Conservation (phyloP, 1,284 basidiomycete genomes). For the Hypsizygus ulmarius region DNA sequence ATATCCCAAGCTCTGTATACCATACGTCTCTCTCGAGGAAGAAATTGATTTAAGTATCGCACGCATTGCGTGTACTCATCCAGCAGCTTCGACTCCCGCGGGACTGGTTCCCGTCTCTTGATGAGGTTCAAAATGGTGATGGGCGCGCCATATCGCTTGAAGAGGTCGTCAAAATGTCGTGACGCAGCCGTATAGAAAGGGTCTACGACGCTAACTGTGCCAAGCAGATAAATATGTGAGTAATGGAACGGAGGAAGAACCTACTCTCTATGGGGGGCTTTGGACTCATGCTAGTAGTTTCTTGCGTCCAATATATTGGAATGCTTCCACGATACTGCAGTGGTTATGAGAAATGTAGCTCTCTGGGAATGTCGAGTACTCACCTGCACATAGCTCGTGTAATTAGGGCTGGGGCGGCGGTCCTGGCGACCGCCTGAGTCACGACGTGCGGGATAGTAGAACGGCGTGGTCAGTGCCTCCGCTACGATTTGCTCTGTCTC, state of each 20-base stretch:
- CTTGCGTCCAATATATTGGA: conserved; percentile 95
- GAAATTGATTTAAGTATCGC: conserved; percentile 91
- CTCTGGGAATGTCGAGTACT: conserved; percentile 8
- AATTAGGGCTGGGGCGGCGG: conserved; percentile 74
- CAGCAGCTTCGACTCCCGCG: conserved; percentile 91
- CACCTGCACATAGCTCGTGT: conserved; percentile 92
- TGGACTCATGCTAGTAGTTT: conserved; percentile 86
- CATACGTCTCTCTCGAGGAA: conserved; percentile 86
- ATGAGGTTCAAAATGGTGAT: conserved; percentile 96
- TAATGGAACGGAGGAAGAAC: conserved; percentile 23
- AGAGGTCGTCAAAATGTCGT: conserved; percentile 91
- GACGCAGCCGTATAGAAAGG: conserved; percentile 95
- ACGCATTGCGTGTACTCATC: conserved; percentile 94
- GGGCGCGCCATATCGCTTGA: conserved; percentile 87
- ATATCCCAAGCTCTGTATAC: conserved; percentile 96
- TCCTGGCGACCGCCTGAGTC: conserved; percentile 28
- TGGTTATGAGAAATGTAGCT: neutral
- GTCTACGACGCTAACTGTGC: conserved; percentile 86
- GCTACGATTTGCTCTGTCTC: conserved; percentile 99
- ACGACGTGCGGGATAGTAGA: conserved; percentile 63
- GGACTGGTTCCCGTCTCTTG: conserved; percentile 78
- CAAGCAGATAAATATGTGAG: neutral
- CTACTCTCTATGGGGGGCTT: conserved; percentile 94
- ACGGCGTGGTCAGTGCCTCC: conserved; percentile 90
- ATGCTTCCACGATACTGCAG: conserved; percentile 90